phyloP scores from a whole-genome alignment of 805 yeast genomes.

The Monosporozyma siamensis region DNA sequence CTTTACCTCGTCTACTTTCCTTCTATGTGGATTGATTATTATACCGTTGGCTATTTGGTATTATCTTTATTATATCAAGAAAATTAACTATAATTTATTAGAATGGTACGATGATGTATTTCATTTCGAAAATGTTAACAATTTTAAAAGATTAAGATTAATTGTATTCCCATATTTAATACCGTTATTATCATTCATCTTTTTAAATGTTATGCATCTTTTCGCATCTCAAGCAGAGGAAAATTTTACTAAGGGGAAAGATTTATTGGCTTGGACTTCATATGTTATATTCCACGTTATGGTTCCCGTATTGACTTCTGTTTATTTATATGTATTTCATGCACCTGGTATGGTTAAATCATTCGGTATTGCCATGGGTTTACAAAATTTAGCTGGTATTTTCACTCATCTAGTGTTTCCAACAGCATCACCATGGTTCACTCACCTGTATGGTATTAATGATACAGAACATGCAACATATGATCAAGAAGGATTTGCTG shows the following conservation, averaged over 20 bases:
- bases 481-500: slow-evolving; percentile 60
- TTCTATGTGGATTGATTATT: slow-evolving; percentile 7
- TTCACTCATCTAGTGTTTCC: slow-evolving; percentile 55
- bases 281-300: slow-evolving; percentile 54
- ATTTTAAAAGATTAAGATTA: slow-evolving; percentile 11
- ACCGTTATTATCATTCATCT: slow-evolving; percentile 32
- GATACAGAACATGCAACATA: slow-evolving; percentile 41
- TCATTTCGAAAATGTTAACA: slow-evolving; percentile 11
- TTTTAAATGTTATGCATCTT: slow-evolving; percentile 38
- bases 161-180: slow-evolving; percentile 31
- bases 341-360: slow-evolving; percentile 51
- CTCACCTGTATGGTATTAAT: slow-evolving; percentile 50
- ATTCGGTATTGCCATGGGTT: slow-evolving; percentile 47
- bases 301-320: slow-evolving; percentile 51
- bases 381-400: slow-evolving; percentile 52
- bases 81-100: slow-evolving; percentile 14
- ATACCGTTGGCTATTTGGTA: slow-evolving; percentile 24
- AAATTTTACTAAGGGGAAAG: slow-evolving; percentile 38
- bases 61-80: slow-evolving; percentile 18
- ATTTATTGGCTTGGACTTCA: slow-evolving; percentile 50
- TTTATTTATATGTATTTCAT: slow-evolving; percentile 57
- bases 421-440: slow-evolving; percentile 70
- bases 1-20: slow-evolving; percentile 13
- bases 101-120: slow-evolving; percentile 21
- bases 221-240: slow-evolving; percentile 31